Evolutionary conservation across 2,329 filamentous ascomycete species (phyloP).

Genomic region (Zelopaecilomyces penicillatus): DNA sequence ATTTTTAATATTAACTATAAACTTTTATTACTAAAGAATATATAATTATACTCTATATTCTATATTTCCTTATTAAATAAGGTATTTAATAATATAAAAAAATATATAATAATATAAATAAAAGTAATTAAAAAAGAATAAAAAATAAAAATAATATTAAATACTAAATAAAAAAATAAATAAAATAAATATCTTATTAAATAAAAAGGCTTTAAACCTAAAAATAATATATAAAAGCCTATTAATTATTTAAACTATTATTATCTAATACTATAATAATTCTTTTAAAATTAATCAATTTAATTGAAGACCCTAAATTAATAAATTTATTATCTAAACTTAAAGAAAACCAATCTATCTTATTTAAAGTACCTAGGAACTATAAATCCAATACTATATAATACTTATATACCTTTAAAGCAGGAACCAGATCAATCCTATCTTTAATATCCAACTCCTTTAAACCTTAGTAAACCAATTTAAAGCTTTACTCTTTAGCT

Average conservation of each 20-base stretch:
- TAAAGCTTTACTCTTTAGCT: too few relatives aligned
- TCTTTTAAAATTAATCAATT: too few relatives aligned
- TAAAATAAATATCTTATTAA: neutral
- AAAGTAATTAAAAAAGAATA: neutral
- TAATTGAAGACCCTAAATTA: too few relatives aligned
- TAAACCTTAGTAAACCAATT: too few relatives aligned
- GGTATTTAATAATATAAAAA: neutral
- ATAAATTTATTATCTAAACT: too few relatives aligned
- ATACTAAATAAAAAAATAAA: neutral
- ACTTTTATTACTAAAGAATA: neutral
- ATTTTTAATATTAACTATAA: neutral
- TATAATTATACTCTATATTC: neutral
- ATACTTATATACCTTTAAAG: too few relatives aligned
- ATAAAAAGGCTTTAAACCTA: neutral
- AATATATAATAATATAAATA: neutral
- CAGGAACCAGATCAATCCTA: too few relatives aligned
- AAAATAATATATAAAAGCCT: neutral
- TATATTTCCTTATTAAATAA: neutral
- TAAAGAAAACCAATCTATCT: too few relatives aligned
- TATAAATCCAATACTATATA: too few relatives aligned
- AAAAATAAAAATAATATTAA: neutral
- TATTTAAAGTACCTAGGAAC: too few relatives aligned
- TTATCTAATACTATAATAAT: neutral
- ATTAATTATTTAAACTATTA: neutral
- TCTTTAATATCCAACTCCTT: too few relatives aligned